phyloP scores from a whole-genome alignment of 2,329 filamentous ascomycete species.

The Colletotrichum spinosum region DNA sequence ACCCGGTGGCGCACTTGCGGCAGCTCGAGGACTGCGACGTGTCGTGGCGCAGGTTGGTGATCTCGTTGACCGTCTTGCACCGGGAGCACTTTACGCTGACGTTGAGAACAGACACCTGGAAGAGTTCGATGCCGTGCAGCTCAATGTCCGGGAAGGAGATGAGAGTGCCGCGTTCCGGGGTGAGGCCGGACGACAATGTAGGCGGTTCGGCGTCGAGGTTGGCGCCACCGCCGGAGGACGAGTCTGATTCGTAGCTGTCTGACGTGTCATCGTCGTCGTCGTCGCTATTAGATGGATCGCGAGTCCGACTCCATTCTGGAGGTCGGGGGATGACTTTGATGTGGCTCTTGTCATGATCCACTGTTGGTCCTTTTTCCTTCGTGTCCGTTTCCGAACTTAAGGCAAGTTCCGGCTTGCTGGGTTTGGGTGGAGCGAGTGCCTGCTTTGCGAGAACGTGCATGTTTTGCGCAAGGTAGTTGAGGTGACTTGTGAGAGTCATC shows the following conservation, averaged over 20 bases:
- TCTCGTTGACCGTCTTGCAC: constrained; percentile 79
- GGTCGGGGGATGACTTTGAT: constrained; percentile 79
- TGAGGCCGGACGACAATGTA: constrained; percentile 48
- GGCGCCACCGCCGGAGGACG: constrained; percentile 59
- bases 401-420: constrained; percentile 38
- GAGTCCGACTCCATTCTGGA: constrained; percentile 77
- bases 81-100: constrained; percentile 82
- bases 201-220: constrained; percentile 48
- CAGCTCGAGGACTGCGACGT: constrained; percentile 64
- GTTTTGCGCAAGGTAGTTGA: constrained; percentile 81
- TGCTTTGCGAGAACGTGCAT: constrained; percentile 75
- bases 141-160: constrained; percentile 84
- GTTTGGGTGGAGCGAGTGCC: constrained; percentile 44
- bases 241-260: constrained; percentile 58
- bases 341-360: constrained; percentile 67
- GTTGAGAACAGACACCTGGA: constrained; percentile 75
- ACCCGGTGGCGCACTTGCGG: constrained; percentile 67
- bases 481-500: constrained; percentile 76
- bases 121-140: constrained; percentile 80
- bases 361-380: constrained; percentile 40
- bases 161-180: constrained; percentile 76
- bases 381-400: constrained; percentile 31
- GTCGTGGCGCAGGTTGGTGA: constrained; percentile 72
- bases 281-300: constrained; percentile 53
- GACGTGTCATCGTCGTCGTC: constrained; percentile 59